Base-by-base conservation (phyloP, 2,329 filamentous ascomycete genomes). In the Sclerotinia minor region DNA sequence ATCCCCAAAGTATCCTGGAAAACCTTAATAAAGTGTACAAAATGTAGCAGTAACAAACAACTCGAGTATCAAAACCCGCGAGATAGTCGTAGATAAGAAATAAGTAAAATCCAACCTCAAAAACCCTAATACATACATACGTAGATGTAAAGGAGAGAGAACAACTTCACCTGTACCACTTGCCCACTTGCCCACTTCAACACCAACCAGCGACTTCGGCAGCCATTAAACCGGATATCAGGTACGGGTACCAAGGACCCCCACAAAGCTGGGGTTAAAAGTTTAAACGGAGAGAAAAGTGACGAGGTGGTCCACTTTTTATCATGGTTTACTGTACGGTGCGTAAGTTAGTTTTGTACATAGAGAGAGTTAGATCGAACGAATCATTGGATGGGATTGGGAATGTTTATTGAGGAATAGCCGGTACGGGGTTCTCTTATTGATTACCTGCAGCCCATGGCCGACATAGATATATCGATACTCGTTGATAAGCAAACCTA, bases 261-360 rank as follows among this genome's bases (percentile, higher is more conserved):
- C 49, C 32, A 54, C 7, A 61, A 64, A 64, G 38, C 49, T 54
- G 61, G 61, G 61, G 61, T 64, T 64, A 0, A 41, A 54, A 41
- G 38, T 15, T 15, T 1, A 15, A 15, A 41, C 49, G 61, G 49
- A 41, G 35, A 53, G 32, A 35, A 35, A 47, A 60, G 54, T 60
- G 41, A 60, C 57, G 57, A 47, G 1, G 19, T 8, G 1, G 13
- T 26, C 29, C 59, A 63, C 45, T 50, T 50, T 61, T 47, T 13
- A 35, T 29, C 19, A 32, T 61, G n/a, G 7, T 29, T 1, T 17
- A 15, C 21, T n/a, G n/a, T n/a, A n/a, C 11, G 11, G 35, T n/a
- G n/a, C n/a, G n/a, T n/a, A n/a, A 29, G 24, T 32, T 41, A 41
- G 24, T n/a, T n/a, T n/a, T n/a, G n/a, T 24, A 55, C 32, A 4